Conservation (phyloP, 257 asterid species). For the Cinchona pubescens region DNA sequence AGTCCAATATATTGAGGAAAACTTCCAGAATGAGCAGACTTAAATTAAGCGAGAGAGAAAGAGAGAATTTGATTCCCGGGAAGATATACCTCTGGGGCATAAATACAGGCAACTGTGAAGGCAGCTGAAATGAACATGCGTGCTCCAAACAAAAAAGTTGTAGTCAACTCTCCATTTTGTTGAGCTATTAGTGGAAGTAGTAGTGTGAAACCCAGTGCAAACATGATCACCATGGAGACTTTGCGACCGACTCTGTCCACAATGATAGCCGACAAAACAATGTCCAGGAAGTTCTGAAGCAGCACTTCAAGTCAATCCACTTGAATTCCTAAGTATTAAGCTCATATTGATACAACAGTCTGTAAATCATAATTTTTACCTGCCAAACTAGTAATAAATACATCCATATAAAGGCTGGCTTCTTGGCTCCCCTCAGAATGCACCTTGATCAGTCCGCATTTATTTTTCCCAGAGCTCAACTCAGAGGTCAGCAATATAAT, state of each 20-base stretch:
- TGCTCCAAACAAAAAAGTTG: conserved; percentile 58
- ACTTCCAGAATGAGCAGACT: neutral
- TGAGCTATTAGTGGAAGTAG: conserved; percentile 54
- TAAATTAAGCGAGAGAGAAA: neutral
- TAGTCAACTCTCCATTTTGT: conserved; percentile 50
- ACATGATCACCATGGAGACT: conserved; percentile 58
- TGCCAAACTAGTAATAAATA: conserved; percentile 69
- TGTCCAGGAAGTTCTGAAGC: conserved; percentile 69
- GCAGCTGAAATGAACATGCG: conserved; percentile 64
- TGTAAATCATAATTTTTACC: conserved; percentile 31
- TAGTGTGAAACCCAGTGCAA: conserved; percentile 52
- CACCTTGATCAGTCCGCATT: conserved; percentile 28
- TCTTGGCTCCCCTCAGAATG: conserved; percentile 34
- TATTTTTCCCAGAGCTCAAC: conserved; percentile 45
- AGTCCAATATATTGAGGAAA: neutral
- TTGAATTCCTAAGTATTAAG: neutral
- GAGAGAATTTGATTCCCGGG: neutral
- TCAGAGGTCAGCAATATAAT: conserved; percentile 74
- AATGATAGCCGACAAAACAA: conserved; percentile 52
- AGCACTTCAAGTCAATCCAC: conserved; percentile 21
- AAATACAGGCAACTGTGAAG: conserved; percentile 61
- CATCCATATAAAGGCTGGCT: conserved; percentile 49
- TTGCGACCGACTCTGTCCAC: conserved; percentile 77
- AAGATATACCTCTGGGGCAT: conserved; percentile 68
- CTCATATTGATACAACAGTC: neutral